phyloP scores from a whole-genome alignment of 305 asterid genomes.

The Euphrasia arctica region DNA sequence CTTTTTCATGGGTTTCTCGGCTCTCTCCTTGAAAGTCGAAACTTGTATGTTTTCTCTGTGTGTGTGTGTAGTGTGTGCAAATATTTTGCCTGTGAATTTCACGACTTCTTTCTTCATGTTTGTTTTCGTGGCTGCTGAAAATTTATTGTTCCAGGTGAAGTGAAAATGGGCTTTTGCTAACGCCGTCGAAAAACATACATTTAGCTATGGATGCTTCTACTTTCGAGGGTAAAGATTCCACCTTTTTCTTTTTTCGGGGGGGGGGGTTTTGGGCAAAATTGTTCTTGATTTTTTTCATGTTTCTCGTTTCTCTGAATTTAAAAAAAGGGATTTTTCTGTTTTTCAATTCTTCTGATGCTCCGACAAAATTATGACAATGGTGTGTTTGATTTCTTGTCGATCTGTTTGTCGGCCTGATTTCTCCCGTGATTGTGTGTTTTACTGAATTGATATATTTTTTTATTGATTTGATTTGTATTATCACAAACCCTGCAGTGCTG shows the following conservation, averaged over 20 bases:
- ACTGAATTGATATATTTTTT: conserved; percentile 20
- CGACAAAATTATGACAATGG: conserved; percentile 19
- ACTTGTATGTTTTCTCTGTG: conserved; percentile 23
- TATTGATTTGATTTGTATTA: too few relatives aligned
- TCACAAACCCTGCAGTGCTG: conserved; percentile 39
- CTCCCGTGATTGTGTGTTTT: conserved; percentile 33
- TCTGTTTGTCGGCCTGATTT: conserved; percentile 37
- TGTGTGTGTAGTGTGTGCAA: conserved; percentile 4
- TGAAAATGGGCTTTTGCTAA: conserved; percentile 31
- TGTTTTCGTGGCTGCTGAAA: conserved; percentile 3
- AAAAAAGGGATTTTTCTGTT: conserved; percentile 21
- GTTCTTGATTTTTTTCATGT: conserved; percentile 11
- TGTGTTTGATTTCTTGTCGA: conserved; percentile 35
- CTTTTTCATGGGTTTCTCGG: conserved; percentile 43
- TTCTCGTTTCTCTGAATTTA: not conserved
- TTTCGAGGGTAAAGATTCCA: conserved; percentile 45
- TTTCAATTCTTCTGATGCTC: conserved; percentile 24
- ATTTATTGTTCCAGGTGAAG: conserved; percentile 26
- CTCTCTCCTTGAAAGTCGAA: conserved; percentile 33
- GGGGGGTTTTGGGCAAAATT: conserved; percentile 4
- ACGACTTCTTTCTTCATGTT: not conserved
- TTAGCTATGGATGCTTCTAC: conserved; percentile 51
- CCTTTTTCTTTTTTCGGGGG: not conserved
- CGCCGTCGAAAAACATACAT: conserved; percentile 18
- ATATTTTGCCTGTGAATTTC: conserved; percentile 12